These are phyloP conservation scores for Erythrophleum fordii DNA, from an alignment of 306 rosid genomes.

Conservation along the genomic window DNA sequence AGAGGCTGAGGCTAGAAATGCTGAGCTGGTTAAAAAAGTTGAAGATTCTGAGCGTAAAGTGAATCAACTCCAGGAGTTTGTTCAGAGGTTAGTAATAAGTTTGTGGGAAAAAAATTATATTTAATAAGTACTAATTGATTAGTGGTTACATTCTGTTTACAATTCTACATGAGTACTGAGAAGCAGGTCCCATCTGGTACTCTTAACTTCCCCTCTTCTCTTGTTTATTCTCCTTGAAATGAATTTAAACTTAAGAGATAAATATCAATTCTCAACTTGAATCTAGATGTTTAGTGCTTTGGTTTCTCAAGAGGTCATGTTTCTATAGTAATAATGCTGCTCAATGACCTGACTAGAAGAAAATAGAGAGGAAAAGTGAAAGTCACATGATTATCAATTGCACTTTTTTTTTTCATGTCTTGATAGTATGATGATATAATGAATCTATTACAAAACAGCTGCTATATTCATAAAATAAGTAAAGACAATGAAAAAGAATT, in stretches of 20 bases:
- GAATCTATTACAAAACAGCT: neutral
- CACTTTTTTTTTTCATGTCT: neutral
- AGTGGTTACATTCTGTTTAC: neutral
- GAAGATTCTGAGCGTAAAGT: neutral
- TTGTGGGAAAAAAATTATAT: neutral
- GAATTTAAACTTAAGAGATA: neutral
- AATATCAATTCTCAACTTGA: constrained; percentile 2
- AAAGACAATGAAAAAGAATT: neutral
- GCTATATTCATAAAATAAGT: neutral
- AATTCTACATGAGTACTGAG: neutral
- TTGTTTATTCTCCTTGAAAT: neutral
- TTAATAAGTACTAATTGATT: neutral
- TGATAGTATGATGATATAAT: neutral
- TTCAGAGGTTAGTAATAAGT: neutral
- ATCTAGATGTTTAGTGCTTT: constrained; percentile 11
- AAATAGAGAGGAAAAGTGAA: neutral
- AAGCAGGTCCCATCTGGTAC: neutral
- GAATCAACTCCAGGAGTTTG: neutral
- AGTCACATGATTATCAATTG: neutral
- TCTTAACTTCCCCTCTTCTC: neutral
- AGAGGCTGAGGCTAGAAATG: neutral
- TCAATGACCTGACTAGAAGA: neutral
- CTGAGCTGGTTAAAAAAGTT: neutral
- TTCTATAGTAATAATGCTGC: neutral
- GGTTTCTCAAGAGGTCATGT: constrained; percentile 11